These are phyloP conservation scores for Artemisia princeps DNA, from an alignment of 140 eudicot genomes.

Conservation along the genomic window DNA sequence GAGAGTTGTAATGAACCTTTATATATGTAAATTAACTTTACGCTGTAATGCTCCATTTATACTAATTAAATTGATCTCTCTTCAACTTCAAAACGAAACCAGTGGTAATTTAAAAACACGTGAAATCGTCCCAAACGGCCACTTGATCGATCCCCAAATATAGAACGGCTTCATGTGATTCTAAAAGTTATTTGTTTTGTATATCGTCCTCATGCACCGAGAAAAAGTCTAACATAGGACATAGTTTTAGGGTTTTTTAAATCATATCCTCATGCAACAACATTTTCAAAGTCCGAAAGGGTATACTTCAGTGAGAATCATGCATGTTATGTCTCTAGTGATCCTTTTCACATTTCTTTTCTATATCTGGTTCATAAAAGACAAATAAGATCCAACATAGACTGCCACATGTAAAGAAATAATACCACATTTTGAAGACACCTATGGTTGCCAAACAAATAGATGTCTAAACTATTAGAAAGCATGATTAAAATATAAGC, in stretches of 20 bases:
- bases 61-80: too few relatives aligned
- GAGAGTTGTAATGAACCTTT: too few relatives aligned
- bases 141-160: neutral
- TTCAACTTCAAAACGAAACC: too few relatives aligned
- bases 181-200: neutral
- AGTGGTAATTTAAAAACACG: neutral
- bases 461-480: slow-evolving; percentile 26
- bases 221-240: neutral
- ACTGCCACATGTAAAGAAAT: slow-evolving; percentile 30
- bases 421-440: slow-evolving; percentile 25
- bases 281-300: slow-evolving; percentile 18
- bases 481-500: slow-evolving; percentile 15
- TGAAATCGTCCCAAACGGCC: neutral
- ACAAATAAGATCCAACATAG: slow-evolving; percentile 26
- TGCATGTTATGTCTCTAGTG: slow-evolving; percentile 22
- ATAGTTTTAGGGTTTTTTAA: neutral
- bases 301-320: slow-evolving; percentile 13
- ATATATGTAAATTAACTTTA: too few relatives aligned
- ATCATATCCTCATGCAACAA: slow-evolving; percentile 7
- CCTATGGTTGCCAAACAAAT: slow-evolving; percentile 27
- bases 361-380: slow-evolving; percentile 18
- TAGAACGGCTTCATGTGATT: neutral
- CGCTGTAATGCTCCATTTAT: too few relatives aligned
- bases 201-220: slow-evolving; percentile 2
- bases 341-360: slow-evolving; percentile 13